Evolutionary conservation across 768 basidiomycete genomes (phyloP).

Genomic region (Amyloporia xantha): DNA sequence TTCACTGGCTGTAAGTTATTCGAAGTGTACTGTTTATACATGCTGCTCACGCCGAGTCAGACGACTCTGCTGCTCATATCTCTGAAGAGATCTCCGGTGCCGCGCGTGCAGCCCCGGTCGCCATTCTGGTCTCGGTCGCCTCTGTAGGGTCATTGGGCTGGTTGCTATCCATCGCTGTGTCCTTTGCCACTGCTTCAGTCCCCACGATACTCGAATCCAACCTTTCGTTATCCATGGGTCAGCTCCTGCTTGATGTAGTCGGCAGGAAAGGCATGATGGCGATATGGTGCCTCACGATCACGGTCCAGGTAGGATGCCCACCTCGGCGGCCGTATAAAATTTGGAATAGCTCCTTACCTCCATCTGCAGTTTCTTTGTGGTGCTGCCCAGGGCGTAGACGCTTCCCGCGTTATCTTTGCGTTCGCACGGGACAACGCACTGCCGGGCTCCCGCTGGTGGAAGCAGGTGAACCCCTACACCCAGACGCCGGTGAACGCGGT

Average conservation of each 20-base stretch:
- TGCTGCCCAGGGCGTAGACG: conserved; percentile 68
- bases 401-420: conserved; percentile 68
- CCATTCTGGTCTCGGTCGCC: conserved; percentile 57
- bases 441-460: conserved; percentile 66
- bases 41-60: conserved; percentile 28
- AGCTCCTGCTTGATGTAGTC: conserved; percentile 55
- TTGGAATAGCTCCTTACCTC: too few species aligned
- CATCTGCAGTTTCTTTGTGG: conserved; percentile 53
- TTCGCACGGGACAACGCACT: conserved; percentile 70
- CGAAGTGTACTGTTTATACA: background rate
- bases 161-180: conserved; percentile 54
- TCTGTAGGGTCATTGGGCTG: conserved; percentile 55
- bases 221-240: conserved; percentile 63
- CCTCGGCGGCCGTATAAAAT: background rate
- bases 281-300: conserved; percentile 65
- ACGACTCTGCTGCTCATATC: conserved; percentile 72
- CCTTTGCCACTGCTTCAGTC: conserved; percentile 54
- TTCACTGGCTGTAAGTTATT: conserved; percentile 57
- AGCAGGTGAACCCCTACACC: conserved; percentile 47
- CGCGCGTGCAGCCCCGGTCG: conserved; percentile 56
- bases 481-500: conserved; percentile 73
- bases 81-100: conserved; percentile 68
- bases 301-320: conserved; percentile 39
- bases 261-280: conserved; percentile 67
- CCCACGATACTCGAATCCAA: conserved; percentile 38